These are phyloP conservation scores for Dactylellina cionopaga DNA, from an alignment of 2,329 filamentous ascomycete genomes.

Conservation along the genomic window DNA sequence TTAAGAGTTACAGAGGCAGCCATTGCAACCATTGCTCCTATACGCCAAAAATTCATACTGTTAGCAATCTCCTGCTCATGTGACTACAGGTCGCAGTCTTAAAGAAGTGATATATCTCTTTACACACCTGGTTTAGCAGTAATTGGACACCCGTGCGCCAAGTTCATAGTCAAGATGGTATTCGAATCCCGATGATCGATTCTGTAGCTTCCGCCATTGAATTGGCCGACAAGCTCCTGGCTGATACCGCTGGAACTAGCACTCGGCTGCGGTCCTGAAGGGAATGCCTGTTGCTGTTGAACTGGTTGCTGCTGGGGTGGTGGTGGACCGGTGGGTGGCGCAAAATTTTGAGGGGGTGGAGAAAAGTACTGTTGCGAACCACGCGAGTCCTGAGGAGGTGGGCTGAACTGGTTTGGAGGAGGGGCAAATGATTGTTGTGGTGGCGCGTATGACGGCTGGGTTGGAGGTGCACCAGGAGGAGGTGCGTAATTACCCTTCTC, in stretches of 20 bases:
- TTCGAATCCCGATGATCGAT: conserved; percentile 94
- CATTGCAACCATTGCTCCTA: conserved; percentile 94
- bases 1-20: conserved; percentile 84
- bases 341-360: conserved; percentile 56
- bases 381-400: conserved; percentile 52
- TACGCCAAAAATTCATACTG: conserved; percentile 8
- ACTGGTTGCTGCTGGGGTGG: conserved; percentile 58
- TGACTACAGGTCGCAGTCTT: no score
- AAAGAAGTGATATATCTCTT: background rate
- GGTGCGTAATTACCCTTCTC: conserved; percentile 52
- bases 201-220: conserved; percentile 93
- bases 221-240: conserved; percentile 89
- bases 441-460: conserved; percentile 53
- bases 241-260: conserved; percentile 53
- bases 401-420: conserved; percentile 54
- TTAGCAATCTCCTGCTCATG: background rate
- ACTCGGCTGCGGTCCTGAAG: conserved; percentile 58
- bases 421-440: conserved; percentile 62
- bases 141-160: conserved; percentile 88
- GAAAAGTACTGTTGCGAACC: conserved; percentile 57
- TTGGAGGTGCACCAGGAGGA: conserved; percentile 54
- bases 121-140: conserved; percentile 76
- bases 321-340: conserved; percentile 50
- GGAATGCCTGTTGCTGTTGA: conserved; percentile 58
- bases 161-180: conserved; percentile 85